Base-by-base conservation (phyloP, 768 basidiomycete genomes). In the Sarcodon aspratus region DNA sequence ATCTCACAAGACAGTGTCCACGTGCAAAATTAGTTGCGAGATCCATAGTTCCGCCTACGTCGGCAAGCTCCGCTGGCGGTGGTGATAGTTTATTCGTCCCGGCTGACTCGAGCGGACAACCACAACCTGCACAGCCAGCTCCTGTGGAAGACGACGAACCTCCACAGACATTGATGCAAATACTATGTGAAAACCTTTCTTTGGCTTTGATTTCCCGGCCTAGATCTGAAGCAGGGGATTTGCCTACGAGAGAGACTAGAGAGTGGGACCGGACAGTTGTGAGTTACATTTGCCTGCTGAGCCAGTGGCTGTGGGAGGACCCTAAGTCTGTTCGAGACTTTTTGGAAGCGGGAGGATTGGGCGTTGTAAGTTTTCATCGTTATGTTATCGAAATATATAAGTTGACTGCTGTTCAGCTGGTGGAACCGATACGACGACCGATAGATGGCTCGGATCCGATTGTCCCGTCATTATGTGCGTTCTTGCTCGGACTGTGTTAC, bases 301-400 rank as follows among this genome's bases (percentile, higher is more conserved):
- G 79, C 4, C 90, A 93, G 53, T 99, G 96, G 96, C 70, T 96
- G 7, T 99, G 94, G 94, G 95, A 98, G 58, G 94, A 96, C 57
- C 82, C 93, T 0, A 76, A 72, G 47, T 83, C 87, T 0, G 91
- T 96, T 46, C 74, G 81, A 52, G 92, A 89, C 60, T 95, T 97
- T 59, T 69, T 99, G 54, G 82, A 89, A 57, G 84, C 90, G 7
- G 91, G 93, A 17, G 92, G 91, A 46, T 66, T 99, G 45, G 85
- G 89, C 48, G 82, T 93, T 58, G 94, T 97, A 63, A 58, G 92
- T 78, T 13, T 52, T 47, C 33, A 15, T 46, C 31, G 36, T 50
- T 46, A 32, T 21, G 15, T 36, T 9, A 44, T 34, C 27, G 38
- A 18, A 21, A 52, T 37, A 36, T 38, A 33, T 18, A 13, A 27